Conservation (phyloP, 1,139 yeast genomes). For the Hemisphaericaspora xylanilytica region DNA sequence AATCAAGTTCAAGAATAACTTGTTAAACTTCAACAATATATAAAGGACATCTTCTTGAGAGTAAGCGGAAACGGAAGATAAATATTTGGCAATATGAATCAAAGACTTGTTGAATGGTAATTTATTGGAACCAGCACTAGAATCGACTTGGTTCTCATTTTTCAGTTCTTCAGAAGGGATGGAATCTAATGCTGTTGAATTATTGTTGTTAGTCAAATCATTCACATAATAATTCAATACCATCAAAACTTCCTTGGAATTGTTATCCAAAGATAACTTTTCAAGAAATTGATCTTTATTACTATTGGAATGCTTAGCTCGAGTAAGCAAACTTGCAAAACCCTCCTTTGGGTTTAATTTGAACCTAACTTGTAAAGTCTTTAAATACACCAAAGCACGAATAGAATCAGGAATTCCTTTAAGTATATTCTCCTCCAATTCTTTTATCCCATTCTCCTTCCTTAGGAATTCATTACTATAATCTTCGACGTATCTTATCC, state of each 20-base stretch:
- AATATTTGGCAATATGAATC: conserved; percentile 20
- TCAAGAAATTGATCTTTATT: conserved; percentile 21
- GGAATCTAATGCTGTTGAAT: conserved; percentile 2
- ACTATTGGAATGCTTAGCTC: conserved; percentile 22
- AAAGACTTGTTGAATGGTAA: conserved; percentile 25
- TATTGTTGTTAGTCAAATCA: conserved; percentile 15
- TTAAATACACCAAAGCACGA: conserved; percentile 33
- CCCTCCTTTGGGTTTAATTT: conserved; percentile 28
- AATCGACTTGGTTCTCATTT: not conserved
- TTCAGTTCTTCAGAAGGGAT: not conserved
- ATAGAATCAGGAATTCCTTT: conserved; percentile 34
- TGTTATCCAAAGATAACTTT: conserved; percentile 19
- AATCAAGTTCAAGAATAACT: conserved; percentile 25
- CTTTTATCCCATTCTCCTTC: conserved; percentile 16
- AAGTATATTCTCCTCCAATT: conserved; percentile 27
- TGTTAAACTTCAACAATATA: conserved; percentile 35
- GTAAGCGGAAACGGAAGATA: conserved; percentile 23
- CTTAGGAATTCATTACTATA: conserved; percentile 21
- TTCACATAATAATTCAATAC: conserved; percentile 35
- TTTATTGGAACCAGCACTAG: conserved; percentile 7
- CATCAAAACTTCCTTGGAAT: conserved; percentile 26
- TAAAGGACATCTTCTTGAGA: conserved; percentile 32
- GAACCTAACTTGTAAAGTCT: conserved; percentile 32
- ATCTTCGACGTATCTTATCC: conserved; percentile 25
- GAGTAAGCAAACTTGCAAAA: conserved; percentile 30